Evolutionary conservation across 371 early-diverging fungal species (phyloP).

Genomic region (Rhizopus delemar): DNA sequence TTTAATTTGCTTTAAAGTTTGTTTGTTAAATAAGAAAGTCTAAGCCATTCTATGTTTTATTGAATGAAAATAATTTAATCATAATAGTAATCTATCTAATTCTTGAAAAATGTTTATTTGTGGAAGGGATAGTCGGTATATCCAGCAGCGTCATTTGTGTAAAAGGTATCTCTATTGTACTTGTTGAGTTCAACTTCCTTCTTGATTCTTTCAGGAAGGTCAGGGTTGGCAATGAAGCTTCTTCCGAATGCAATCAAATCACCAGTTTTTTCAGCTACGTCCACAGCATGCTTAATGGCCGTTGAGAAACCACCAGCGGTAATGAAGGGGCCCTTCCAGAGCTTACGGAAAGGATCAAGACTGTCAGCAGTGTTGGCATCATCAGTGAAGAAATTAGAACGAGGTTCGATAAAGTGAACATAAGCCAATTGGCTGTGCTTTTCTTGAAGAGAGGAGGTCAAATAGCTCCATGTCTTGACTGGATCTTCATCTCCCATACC

Average conservation of each 20-base stretch:
- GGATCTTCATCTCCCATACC: no score
- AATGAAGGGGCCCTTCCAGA: constrained; percentile 7
- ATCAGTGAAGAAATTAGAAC: neutral
- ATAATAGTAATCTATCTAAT: no score
- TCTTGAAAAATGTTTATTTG: neutral
- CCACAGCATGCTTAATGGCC: constrained; percentile 13
- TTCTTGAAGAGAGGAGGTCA: no score
- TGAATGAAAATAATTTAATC: no score
- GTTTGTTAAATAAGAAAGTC: no score
- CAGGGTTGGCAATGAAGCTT: constrained; percentile 32
- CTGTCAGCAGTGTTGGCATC: constrained; percentile 15
- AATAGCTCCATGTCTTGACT: no score
- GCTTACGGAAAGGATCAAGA: constrained; percentile 16
- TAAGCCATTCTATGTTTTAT: no score
- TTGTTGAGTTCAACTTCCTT: constrained; percentile 13
- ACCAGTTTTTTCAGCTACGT: constrained; percentile 12
- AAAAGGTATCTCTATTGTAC: constrained; percentile 28
- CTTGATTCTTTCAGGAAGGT: constrained; percentile 23
- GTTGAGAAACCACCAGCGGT: constrained; percentile 20
- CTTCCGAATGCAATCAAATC: constrained; percentile 34
- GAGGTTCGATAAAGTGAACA: no score
- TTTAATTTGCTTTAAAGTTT: no score
- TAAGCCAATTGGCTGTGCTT: no score
- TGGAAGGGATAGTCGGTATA: constrained; percentile 32
- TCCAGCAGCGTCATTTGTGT: constrained; percentile 16